Percentiles rank a stretch among this genome's conserved stretches.
Evolutionary conservation across 371 early-diverging fungal species (phyloP).

Genomic region (Lichtheimia hyalospora): DNA sequence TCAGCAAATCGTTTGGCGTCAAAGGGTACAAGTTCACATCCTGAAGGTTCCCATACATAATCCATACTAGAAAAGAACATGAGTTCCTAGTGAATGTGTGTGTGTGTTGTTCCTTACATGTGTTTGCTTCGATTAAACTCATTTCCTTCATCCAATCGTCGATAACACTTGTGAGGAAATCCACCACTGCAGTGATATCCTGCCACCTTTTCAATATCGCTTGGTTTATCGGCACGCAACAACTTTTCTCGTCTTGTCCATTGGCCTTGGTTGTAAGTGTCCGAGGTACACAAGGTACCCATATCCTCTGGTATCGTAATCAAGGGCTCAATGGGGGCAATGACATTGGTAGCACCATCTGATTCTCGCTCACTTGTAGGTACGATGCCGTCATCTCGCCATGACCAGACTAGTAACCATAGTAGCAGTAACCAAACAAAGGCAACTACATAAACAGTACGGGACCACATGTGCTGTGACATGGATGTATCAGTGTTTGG

Average conservation of each 20-base stretch:
- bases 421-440: slow-evolving; percentile 12
- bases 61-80: slow-evolving; percentile 26
- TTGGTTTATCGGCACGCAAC: slow-evolving; percentile 11
- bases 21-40: slow-evolving; percentile 28
- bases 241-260: slow-evolving; percentile 30
- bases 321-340: slow-evolving; percentile 8
- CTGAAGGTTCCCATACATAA: slow-evolving; percentile 38
- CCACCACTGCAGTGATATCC: slow-evolving; percentile 36
- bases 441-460: slow-evolving; percentile 10
- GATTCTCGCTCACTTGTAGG: slow-evolving; percentile 7
- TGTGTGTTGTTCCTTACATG: slow-evolving; percentile 20
- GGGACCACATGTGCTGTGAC: slow-evolving; percentile 4
- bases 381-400: slow-evolving; percentile 11
- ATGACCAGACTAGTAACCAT: slow-evolving; percentile 20
- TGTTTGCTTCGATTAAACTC: slow-evolving; percentile 31
- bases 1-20: slow-evolving; percentile 23
- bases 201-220: slow-evolving; percentile 18
- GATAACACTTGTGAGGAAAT: slow-evolving; percentile 49
- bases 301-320: slow-evolving; percentile 8
- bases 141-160: slow-evolving; percentile 16
- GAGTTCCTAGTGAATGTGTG: background rate
- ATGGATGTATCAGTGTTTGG: slow-evolving; percentile 4
- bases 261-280: slow-evolving; percentile 33
- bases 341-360: background rate
- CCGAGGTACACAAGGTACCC: slow-evolving; percentile 27